Evolutionary conservation across 2,329 filamentous ascomycete genomes (phyloP).

Genomic region (Daldinia sp.): DNA sequence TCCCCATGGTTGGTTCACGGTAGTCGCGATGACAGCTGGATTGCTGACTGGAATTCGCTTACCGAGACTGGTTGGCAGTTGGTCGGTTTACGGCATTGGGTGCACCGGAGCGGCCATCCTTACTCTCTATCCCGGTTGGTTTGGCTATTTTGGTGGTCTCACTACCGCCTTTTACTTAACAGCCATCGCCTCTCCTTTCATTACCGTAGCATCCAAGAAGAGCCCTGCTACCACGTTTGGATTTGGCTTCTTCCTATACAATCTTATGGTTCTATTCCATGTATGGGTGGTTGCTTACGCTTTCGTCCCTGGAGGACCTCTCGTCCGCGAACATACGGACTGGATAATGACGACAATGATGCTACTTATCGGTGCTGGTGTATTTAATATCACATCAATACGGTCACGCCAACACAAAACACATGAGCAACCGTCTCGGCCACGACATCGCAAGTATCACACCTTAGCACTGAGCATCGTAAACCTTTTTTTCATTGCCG

Average conservation of each 20-base stretch:
- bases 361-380: conserved; percentile 82
- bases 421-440: conserved; percentile 47
- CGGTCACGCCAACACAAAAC: conserved; percentile 54
- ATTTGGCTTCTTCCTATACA: conserved; percentile 88
- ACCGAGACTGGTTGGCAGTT: conserved; percentile 76
- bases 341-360: conserved; percentile 93
- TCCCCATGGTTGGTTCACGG: conserved; percentile 88
- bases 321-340: conserved; percentile 93
- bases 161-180: conserved; percentile 80
- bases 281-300: conserved; percentile 99
- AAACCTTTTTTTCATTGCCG: conserved; percentile 80
- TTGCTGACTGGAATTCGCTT: conserved; percentile 78
- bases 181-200: conserved; percentile 78
- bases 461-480: conserved; percentile 71
- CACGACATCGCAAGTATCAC: conserved; percentile 62
- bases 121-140: conserved; percentile 82
- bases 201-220: conserved; percentile 78
- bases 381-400: conserved; percentile 73
- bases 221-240: conserved; percentile 84
- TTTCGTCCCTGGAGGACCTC: conserved; percentile 92
- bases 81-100: conserved; percentile 81
- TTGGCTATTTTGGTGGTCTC: conserved; percentile 86
- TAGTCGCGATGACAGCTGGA: conserved; percentile 86
- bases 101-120: conserved; percentile 80
- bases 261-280: conserved; percentile 94